These are phyloP conservation scores for Raffaelea albimanens DNA, from an alignment of 2,329 filamentous ascomycete species.

Conservation along the genomic window DNA sequence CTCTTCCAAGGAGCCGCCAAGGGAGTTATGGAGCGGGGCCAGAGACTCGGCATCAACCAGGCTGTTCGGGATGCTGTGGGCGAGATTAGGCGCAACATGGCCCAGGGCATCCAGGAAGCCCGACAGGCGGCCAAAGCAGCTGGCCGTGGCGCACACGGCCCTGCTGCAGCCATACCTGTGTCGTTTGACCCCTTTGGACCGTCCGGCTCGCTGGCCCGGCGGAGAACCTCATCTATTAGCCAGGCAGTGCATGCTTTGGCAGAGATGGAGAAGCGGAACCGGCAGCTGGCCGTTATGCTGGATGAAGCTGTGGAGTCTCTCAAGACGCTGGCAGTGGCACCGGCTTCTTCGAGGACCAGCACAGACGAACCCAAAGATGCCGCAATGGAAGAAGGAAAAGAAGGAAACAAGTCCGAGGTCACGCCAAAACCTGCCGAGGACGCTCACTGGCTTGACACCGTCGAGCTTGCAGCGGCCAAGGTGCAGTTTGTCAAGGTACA, in stretches of 20 bases:
- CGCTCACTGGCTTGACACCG: conserved; percentile 37
- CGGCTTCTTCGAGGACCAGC: conserved; percentile 23
- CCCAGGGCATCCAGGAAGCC: conserved; percentile 54
- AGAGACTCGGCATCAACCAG: conserved; percentile 71
- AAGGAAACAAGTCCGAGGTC: neutral
- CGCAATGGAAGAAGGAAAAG: neutral
- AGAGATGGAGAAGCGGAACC: conserved; percentile 48
- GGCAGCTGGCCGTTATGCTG: conserved; percentile 57
- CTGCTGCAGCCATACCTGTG: neutral
- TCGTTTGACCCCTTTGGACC: neutral
- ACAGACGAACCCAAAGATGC: neutral
- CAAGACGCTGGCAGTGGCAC: conserved; percentile 48
- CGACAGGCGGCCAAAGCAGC: conserved; percentile 30
- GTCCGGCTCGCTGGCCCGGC: neutral
- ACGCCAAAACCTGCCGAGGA: conserved; percentile 16
- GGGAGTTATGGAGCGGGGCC: conserved; percentile 61
- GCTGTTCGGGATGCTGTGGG: conserved; percentile 72
- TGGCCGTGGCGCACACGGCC: neutral
- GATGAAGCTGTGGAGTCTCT: conserved; percentile 56
- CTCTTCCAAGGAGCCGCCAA: conserved; percentile 69
- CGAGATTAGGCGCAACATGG: conserved; percentile 69
- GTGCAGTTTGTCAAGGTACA: conserved; percentile 56
- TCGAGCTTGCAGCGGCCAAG: conserved; percentile 53
- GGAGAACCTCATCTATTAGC: neutral
- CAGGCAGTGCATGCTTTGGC: conserved; percentile 3